Base-by-base conservation (phyloP, 2,329 filamentous ascomycete genomes). In the Pseudogymnoascus sp. region DNA sequence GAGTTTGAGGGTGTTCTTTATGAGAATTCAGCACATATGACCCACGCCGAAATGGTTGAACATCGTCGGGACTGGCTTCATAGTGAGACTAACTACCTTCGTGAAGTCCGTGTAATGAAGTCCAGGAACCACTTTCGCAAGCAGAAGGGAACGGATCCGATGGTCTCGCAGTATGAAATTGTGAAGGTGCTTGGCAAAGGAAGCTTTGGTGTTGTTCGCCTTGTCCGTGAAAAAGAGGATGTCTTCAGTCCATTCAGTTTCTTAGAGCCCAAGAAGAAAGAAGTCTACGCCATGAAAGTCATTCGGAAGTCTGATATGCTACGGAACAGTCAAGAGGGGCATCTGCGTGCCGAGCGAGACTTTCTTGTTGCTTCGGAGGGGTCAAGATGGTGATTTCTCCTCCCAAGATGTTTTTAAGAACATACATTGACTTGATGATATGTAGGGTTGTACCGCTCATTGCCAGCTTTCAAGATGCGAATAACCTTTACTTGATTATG, bases 271-370 rank as follows among this genome's bases (percentile, higher is more conserved):
- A 63, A 66, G 64, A 68, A 73, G 63, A 83, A 80, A 60, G 82
- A 89, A 63, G 86, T 96, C 0, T 97, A 88, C 73, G 95, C 95
- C 12, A 97, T 97, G 93, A 97, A 97, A 73, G 90, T 96, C 34
- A 97, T 97, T 68, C 87, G 89, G 64, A 99, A 99, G 73, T 91
- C 91, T 0, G 87, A 91, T 63, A 97, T 97, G 93, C 81, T 97
- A 63, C 86, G 88, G 11, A 95, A 91, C 65, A 88, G 88, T 66
- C 95, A 97, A 76, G 93, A 97, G 75, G 93, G 91, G 0, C 95
- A 97, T 76, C 76, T 99, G 18, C 86, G 91, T 37, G 93, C 93
- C 0, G 93, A 99, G 73, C 81, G 93, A 67, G 95, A 97, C 70
- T 96, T 97, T 67, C 82, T 99, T 6, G 91, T 96, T 25, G 86